phyloP scores from a whole-genome alignment of 176 grass and related monocot genomes.

The Areca catechu region DNA sequence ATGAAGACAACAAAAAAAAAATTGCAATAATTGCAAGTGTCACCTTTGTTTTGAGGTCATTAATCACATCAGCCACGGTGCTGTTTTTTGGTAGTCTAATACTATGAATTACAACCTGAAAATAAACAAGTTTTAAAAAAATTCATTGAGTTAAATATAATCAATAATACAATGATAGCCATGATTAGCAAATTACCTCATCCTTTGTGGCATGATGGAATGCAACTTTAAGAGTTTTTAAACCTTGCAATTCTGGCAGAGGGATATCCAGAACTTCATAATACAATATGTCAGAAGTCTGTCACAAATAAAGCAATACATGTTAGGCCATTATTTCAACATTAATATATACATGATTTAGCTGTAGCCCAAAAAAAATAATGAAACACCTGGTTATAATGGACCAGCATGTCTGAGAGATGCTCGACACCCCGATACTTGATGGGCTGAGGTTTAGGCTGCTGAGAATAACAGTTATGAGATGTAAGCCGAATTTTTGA shows the following conservation, averaged over 20 bases:
- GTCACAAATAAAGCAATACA: conserved; percentile 22
- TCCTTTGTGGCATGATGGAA: conserved; percentile 91
- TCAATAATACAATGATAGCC: conserved; percentile 8
- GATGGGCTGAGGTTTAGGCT: conserved; percentile 98
- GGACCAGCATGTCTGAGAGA: conserved; percentile 85
- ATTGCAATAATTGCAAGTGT: not conserved
- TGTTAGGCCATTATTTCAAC: not conserved
- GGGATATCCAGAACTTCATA: conserved; percentile 98
- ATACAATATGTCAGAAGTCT: conserved; percentile 99
- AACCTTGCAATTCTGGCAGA: conserved; percentile 87
- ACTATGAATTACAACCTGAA: conserved; percentile 77
- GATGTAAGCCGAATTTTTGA: conserved; percentile 96
- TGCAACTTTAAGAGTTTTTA: conserved; percentile 93
- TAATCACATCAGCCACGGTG: conserved; percentile 86
- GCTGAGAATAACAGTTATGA: conserved; percentile 98
- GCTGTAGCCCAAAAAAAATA: not conserved
- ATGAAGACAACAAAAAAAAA: too few species aligned
- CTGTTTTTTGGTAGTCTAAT: conserved; percentile 96
- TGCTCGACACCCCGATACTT: conserved; percentile 83
- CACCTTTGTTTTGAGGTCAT: conserved; percentile 89
- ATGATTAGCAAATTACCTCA: conserved; percentile 43
- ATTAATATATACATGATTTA: not conserved
- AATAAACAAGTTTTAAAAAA: too few species aligned
- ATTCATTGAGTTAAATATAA: too few species aligned
- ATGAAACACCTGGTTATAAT: conserved; percentile 85